Base-by-base conservation (phyloP, 805 yeast species). In the Myxozyma geophila region DNA sequence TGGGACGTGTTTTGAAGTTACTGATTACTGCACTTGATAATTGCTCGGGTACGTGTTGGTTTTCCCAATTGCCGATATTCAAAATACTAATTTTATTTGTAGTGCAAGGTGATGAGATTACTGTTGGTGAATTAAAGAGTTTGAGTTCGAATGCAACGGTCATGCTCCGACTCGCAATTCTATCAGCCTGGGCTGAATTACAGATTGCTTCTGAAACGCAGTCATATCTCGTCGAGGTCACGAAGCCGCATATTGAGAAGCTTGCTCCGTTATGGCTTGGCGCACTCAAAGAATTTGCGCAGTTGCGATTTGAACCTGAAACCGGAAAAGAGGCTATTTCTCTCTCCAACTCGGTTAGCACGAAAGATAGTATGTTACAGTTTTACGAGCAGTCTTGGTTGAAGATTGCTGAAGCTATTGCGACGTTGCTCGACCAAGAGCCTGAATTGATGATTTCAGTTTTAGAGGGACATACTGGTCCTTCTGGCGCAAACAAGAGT, bases 211-310 rank as follows among this genome's bases (percentile, higher is more conserved):
- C 73, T 28, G 62, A 36, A 6, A 59, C 68, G 33, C 66, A 71
- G 41, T 71, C 70, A 19, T 74, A 76, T 49, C 72, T 91, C 36
- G 33, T 51, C 4, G 78, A 72, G 10, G 71, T 78, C 2, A 72
- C 77, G 3, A 60, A 78, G 17, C 85, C 85, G 39, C 87, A 90
- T 71, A 80, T 85, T 57, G 81, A 79, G 5, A 74, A 83, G 19
- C 80, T 95, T 60, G 82, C 85, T 0, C 89, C 96, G 0, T 76
- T 91, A 58, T 95, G 98, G 98, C 81, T 90, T 4, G 77, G 87
- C 5, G 81, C 88, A 0, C 74, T 95, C 62, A 82, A 89, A 57
- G 97, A 92, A 62, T 89, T 81, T 71, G 88, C 96, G 0, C 80
- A 85, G 70, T 72, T 86, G 40, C 86, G 85, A 70, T 88, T 87